Evolutionary conservation across 208 protist species (phyloP).

Genomic region (Acanthamoeba quina): DNA sequence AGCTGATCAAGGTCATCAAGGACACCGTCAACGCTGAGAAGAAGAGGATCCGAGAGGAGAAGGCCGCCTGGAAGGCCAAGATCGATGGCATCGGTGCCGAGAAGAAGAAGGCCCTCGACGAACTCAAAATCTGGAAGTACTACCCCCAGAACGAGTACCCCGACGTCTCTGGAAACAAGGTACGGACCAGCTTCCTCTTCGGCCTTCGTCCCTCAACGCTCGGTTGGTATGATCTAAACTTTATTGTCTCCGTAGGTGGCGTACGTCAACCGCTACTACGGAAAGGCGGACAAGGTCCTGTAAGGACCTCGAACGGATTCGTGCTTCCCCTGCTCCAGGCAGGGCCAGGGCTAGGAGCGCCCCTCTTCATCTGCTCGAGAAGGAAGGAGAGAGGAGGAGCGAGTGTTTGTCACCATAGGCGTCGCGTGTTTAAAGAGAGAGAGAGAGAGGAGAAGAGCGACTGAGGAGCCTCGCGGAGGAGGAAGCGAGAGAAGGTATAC

Average conservation of each 20-base stretch:
- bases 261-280: constrained; percentile 82
- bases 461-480: neutral
- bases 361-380: constrained; percentile 64
- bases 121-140: constrained; percentile 81
- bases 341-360: constrained; percentile 25
- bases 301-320: neutral
- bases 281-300: constrained; percentile 78
- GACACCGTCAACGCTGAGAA: constrained; percentile 60
- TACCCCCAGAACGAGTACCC: constrained; percentile 76
- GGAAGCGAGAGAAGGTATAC: neutral
- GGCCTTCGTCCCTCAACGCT: neutral
- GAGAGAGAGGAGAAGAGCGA: neutral
- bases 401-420: neutral
- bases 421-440: neutral
- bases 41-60: constrained; percentile 60
- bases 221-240: neutral
- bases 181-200: neutral
- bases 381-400: neutral
- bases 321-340: neutral
- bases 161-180: constrained; percentile 70
- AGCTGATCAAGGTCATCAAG: constrained; percentile 59
- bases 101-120: constrained; percentile 75
- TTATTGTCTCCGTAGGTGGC: neutral
- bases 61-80: constrained; percentile 11
- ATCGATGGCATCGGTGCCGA: constrained; percentile 61